phyloP scores from a whole-genome alignment of 1,284 basidiomycete genomes.

The Malassezia psittaci region DNA sequence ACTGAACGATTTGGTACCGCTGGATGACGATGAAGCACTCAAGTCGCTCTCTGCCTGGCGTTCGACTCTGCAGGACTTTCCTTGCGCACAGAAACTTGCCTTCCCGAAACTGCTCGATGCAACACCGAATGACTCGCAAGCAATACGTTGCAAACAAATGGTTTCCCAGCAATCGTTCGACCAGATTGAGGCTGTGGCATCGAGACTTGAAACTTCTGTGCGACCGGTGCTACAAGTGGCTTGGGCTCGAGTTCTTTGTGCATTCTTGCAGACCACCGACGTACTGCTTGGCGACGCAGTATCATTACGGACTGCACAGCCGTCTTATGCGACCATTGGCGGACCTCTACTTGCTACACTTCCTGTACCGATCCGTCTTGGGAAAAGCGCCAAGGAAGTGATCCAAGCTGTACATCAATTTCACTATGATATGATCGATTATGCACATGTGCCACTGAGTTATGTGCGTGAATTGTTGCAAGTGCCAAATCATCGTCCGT shows the following conservation, averaged over 20 bases:
- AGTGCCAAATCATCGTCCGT: constrained; percentile 24
- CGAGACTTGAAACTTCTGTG: constrained; percentile 31
- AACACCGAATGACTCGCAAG: background rate
- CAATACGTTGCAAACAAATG: background rate
- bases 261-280: constrained; percentile 34
- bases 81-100: constrained; percentile 12
- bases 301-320: constrained; percentile 25
- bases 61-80: constrained; percentile 19
- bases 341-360: constrained; percentile 42
- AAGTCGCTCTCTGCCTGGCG: constrained; percentile 18
- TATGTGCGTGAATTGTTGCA: constrained; percentile 33
- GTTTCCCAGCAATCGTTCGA: constrained; percentile 14
- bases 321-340: constrained; percentile 25
- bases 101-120: constrained; percentile 22
- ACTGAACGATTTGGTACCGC: constrained; percentile 25
- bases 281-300: constrained; percentile 43
- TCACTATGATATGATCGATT: constrained; percentile 23
- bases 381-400: constrained; percentile 10
- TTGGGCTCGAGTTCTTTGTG: constrained; percentile 41
- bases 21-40: constrained; percentile 16
- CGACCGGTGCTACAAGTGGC: constrained; percentile 45
- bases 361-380: constrained; percentile 31
- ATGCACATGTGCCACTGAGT: constrained; percentile 21
- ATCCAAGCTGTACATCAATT: constrained; percentile 24
- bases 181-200: constrained; percentile 23